Conservation (phyloP, 208 protist genomes). For the Balamuthia mandrillaris region DNA sequence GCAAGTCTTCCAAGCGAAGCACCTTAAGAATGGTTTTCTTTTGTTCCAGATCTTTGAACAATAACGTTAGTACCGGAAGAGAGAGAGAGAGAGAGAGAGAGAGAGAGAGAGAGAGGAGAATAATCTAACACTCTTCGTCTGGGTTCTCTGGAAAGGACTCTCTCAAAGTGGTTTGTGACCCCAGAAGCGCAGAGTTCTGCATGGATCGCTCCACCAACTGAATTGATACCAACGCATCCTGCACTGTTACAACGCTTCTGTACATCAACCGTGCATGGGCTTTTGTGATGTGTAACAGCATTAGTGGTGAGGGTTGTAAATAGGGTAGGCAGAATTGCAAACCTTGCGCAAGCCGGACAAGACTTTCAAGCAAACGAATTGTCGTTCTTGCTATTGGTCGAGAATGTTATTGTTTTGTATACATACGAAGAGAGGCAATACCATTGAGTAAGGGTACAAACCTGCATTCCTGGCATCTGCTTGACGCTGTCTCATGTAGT, state of each 20-base stretch:
- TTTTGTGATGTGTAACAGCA: conserved; percentile 75
- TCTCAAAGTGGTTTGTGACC: conserved; percentile 48
- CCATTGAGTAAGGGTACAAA: too few species aligned
- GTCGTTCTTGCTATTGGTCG: conserved; percentile 85
- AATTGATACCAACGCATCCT: conserved; percentile 71
- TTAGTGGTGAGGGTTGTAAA: too few species aligned
- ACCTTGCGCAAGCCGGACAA: conserved; percentile 88
- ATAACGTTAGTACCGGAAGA: background rate
- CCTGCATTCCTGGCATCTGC: conserved; percentile 72
- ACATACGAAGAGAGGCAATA: background rate
- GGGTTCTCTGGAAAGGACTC: conserved; percentile 65
- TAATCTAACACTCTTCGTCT: conserved; percentile 58
- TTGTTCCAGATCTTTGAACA: background rate
- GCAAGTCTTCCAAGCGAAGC: background rate
- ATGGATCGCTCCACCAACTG: conserved; percentile 67
- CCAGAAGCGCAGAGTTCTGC: conserved; percentile 46
- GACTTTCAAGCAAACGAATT: conserved; percentile 86
- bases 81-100: conserved; percentile 17
- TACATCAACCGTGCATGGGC: conserved; percentile 90
- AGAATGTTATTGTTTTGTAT: background rate
- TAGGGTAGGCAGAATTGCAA: background rate
- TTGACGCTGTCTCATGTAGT: conserved; percentile 70
- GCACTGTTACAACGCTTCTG: conserved; percentile 52
- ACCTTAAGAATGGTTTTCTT: background rate
- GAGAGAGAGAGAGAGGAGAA: background rate